These are phyloP conservation scores for Tolypocladium pustulatum DNA, from an alignment of 2,329 filamentous ascomycete genomes.

Conservation along the genomic window DNA sequence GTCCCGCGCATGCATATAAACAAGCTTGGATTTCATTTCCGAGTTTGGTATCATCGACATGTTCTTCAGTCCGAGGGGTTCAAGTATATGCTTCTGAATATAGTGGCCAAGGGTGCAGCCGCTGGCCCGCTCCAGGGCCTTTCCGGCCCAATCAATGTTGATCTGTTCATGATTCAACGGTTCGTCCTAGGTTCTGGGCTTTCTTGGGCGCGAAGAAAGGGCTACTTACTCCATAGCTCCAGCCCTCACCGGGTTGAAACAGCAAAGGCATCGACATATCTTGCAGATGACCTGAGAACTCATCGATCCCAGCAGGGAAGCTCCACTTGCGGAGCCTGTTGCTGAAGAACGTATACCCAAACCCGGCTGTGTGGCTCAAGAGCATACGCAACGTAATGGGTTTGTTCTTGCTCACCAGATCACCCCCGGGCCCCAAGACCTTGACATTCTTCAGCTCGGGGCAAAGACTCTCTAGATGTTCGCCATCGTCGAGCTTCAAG, in stretches of 20 bases:
- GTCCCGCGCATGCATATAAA: constrained; percentile 43
- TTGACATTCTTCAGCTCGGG: constrained; percentile 38
- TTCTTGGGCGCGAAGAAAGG: background rate
- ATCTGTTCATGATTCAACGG: constrained; percentile 21
- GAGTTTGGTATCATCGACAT: constrained; percentile 46
- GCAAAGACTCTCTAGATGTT: constrained; percentile 32
- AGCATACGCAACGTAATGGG: constrained; percentile 48
- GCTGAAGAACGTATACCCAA: constrained; percentile 47
- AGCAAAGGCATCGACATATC: constrained; percentile 45
- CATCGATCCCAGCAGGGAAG: constrained; percentile 41
- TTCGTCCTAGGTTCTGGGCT: background rate
- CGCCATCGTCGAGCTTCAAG: constrained; percentile 35
- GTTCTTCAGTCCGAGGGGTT: constrained; percentile 34
- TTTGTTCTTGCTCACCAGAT: constrained; percentile 31
- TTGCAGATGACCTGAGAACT: constrained; percentile 42
- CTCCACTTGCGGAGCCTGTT: constrained; percentile 34
- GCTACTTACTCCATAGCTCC: constrained; percentile 46
- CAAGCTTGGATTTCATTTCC: constrained; percentile 43
- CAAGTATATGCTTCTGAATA: constrained; percentile 34
- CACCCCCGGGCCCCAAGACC: constrained; percentile 29
- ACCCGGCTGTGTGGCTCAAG: constrained; percentile 43
- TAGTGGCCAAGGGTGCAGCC: constrained; percentile 36
- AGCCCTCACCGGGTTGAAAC: constrained; percentile 52
- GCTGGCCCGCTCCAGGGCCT: constrained; percentile 34
- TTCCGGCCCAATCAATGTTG: constrained; percentile 42